Evolutionary conservation across 306 rosid species (phyloP), one percentile per base, ranked within the genome.

Genomic region (Prinsepia uniflora): DNA sequence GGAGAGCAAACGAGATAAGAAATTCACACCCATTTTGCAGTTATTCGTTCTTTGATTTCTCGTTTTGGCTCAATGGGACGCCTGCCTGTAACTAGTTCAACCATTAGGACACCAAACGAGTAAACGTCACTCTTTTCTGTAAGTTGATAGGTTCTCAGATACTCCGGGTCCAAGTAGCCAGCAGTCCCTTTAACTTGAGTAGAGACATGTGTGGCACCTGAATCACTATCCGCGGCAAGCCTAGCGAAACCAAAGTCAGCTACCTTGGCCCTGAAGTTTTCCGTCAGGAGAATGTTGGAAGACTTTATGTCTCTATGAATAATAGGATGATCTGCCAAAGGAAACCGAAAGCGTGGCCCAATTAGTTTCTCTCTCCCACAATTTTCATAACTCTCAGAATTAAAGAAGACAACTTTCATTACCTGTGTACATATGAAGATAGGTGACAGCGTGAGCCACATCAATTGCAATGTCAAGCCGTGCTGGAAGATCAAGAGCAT

Each of bases 81-180:
- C 82, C 99, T 89, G 8, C 97, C 97, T 14, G 99, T 86, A 78
- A 87, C 86, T 36, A 91, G 86, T 78, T 95, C 99, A 79, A 95
- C 93, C 81, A 95, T 83, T 62, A 95, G 77, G 75, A 95, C 91
- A 20, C 99, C 99, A 75, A 91, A 95, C 12, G 99, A 95, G 75
- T 87, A 95, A 58, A 91, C 97, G n/a, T 95, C 99, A 75, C 99
- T 95, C 81, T 91, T 95, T 57, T 91, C 97, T 6, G 97, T 95
- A 47, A 95, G 96, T 54, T 89, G 99, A 75, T 95, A 89, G 40
- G 97, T 91, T 83, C 80, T 91, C 58, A 95, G 82, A 86, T 95
- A 95, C 72, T 95, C 99, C 15, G 99, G 99, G 63, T 95, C 99
- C 90, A 95, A 84, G 84, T 95, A 95, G 52, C 99, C 99, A n/a